Evolutionary conservation across 495 filamentous ascomycete species (phyloP), one percentile per base, ranked within the genome.

Genomic region (Penicillium arizonense): DNA sequence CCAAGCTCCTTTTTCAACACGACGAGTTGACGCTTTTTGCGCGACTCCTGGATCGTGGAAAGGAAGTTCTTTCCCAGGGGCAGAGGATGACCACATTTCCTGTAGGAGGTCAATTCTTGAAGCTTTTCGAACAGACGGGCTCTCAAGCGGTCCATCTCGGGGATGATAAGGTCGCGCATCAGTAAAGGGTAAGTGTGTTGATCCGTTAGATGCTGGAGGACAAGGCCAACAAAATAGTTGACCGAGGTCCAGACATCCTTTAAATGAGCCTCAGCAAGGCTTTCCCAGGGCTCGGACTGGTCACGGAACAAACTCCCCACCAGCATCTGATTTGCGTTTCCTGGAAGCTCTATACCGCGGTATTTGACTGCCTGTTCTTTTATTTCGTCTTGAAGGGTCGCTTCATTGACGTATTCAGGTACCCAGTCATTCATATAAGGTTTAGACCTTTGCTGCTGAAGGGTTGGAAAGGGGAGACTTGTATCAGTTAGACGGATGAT

Each of bases 301-400:
- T 77, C 68, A 10, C 68, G 65, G 32, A 79, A 79, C 1, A 80
- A 51, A 20, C 61, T 66, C 0, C 69, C 70, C 0, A 81, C 60
- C 1, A 79, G 56, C 0, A 77, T 58, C 12, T 73, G 69, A 26
- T 80, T 80, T 41, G 71, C 65, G 35, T 50, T 79, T 5, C 80
- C 80, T 2, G 74, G 58, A 1, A 81, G 60, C 34, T 80, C 74
- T 28, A 65, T 64, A 4, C 75, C 78, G 2, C 75, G 62, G 44
- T 50, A 65, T 36, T 52, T 35, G 8, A 43, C 62, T 0, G 46
- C 58, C 20, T 56, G 57, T 13, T 56, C 50, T 13, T 16, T 44
- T 9, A 62, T 39, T 35, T 61, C 63, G 1, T 44, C 23, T 10
- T 67, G 63, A 0, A 70, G 44, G 3, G 44, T 23, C 3, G 34